Conservation (phyloP, 1,284 basidiomycete genomes). For the Stygiomarasmius scandens region DNA sequence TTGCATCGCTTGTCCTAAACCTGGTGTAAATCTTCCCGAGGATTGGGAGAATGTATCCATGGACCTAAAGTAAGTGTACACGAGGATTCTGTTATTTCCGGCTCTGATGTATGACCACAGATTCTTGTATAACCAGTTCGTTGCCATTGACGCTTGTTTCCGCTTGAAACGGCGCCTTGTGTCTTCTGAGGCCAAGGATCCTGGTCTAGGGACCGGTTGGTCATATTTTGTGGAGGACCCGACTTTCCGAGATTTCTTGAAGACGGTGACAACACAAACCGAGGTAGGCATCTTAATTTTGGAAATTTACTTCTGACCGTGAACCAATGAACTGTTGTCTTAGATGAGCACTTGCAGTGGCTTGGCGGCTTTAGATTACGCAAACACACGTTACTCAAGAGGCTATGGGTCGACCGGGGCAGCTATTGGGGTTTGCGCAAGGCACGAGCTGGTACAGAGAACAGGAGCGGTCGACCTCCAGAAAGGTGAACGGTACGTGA, state of each 20-base stretch:
- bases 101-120: too few species aligned
- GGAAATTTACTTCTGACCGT: neutral
- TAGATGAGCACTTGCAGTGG: conserved; percentile 18
- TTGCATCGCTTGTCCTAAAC: conserved; percentile 12
- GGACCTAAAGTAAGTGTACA: neutral
- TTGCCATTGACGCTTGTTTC: conserved; percentile 15
- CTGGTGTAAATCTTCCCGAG: conserved; percentile 12
- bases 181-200: conserved; percentile 13
- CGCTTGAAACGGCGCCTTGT: conserved; percentile 4
- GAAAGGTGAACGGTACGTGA: conserved; percentile 15
- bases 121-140: neutral
- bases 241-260: conserved; percentile 5
- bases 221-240: conserved; percentile 14
- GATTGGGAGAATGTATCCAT: conserved; percentile 3
- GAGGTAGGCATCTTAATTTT: conserved; percentile 5
- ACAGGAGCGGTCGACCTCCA: conserved; percentile 10
- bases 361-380: conserved; percentile 19
- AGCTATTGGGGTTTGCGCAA: conserved; percentile 18
- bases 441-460: conserved; percentile 18
- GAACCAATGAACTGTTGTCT: neutral
- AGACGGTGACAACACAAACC: conserved; percentile 6
- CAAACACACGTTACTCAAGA: conserved; percentile 17
- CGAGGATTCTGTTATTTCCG: neutral
- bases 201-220: conserved; percentile 12
- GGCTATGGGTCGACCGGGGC: conserved; percentile 20